These are phyloP conservation scores for Phaeodactylum tricornutum DNA, from an alignment of 108 stramenopile genomes.

Conservation along the genomic window DNA sequence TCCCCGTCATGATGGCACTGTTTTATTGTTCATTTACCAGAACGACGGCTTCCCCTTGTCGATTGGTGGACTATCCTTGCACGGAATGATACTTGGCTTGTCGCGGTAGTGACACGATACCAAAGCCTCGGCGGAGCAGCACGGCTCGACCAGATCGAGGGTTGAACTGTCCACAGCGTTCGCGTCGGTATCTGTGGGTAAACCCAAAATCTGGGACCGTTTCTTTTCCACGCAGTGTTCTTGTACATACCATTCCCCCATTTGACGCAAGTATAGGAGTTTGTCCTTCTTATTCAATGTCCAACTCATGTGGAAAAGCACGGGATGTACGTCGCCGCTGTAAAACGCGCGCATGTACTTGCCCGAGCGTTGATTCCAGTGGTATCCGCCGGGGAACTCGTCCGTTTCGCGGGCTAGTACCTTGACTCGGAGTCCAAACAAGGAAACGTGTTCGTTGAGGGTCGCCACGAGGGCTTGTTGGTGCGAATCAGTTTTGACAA, in stretches of 20 bases:
- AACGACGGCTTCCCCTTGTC: slow-evolving; percentile 28
- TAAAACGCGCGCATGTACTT: slow-evolving; percentile 10
- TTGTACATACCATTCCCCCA: slow-evolving; percentile 63
- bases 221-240: slow-evolving; percentile 33
- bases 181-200: neutral
- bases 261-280: slow-evolving; percentile 50
- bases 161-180: too few relatives aligned
- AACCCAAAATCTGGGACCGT: slow-evolving; percentile 6
- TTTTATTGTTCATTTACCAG: too few relatives aligned
- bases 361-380: slow-evolving; percentile 14
- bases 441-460: slow-evolving; percentile 37
- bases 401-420: slow-evolving; percentile 35
- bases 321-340: slow-evolving; percentile 8
- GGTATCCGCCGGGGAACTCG: slow-evolving; percentile 46
- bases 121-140: slow-evolving; percentile 36
- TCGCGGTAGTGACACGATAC: slow-evolving; percentile 46
- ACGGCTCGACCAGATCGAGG: slow-evolving; percentile 17
- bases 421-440: slow-evolving; percentile 54
- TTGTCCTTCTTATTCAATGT: slow-evolving; percentile 78
- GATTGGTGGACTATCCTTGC: slow-evolving; percentile 31
- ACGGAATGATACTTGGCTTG: slow-evolving; percentile 54
- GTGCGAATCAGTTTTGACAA: slow-evolving; percentile 40
- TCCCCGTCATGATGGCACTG: neutral
- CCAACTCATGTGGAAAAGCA: slow-evolving; percentile 74
- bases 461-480: slow-evolving; percentile 49